Base-by-base conservation (phyloP, 1,139 yeast species). In the Waltiozyma sp. region DNA sequence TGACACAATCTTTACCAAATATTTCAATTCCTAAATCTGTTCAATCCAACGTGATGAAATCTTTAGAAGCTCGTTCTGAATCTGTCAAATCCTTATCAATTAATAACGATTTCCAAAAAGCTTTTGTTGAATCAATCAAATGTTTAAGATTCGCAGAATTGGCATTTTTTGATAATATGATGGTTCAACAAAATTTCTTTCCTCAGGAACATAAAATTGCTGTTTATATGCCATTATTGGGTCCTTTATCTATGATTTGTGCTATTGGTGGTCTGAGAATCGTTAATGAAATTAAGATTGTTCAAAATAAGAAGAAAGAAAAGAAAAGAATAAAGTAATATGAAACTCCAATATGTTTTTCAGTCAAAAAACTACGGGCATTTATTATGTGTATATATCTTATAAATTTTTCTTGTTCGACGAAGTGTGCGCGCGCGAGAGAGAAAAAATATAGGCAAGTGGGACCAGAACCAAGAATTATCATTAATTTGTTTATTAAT, bases 151-250 rank as follows among this genome's bases (percentile, higher is more conserved):
- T 66, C 33, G 78, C 94, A 1, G 84, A 87, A 54, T 66, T 68
- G 36, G 96, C 96, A 0, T 89, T 91, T 56, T 91, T 89, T 60
- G 95, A 89, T 52, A 84, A 85, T 54, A 89, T 83, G 61, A 89
- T 91, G 95, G 91, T 89, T 9, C 95, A 87, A 56, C 96, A 89
- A 57, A 85, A 84, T 40, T 88, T 84, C 56, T 88, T 89, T 68
- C 97, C 97, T 0, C 89, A 86, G 51, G 96, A 89, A 57, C 97
- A 91, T 59, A 88, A 87, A 58, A 68, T 89, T 56, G 97, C 97
- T 0, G 95, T 91, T 0, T 91, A 88, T 51, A 68, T 87, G 54
- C 98, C 97, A 0, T 65, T 91, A 43, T 62, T 88, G 35, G 97
- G 96, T 0, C 98, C 98, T 1, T 66, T 88, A 23, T 65, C 75